phyloP scores from a whole-genome alignment of 768 basidiomycete species.

The Tulasnella sp. region DNA sequence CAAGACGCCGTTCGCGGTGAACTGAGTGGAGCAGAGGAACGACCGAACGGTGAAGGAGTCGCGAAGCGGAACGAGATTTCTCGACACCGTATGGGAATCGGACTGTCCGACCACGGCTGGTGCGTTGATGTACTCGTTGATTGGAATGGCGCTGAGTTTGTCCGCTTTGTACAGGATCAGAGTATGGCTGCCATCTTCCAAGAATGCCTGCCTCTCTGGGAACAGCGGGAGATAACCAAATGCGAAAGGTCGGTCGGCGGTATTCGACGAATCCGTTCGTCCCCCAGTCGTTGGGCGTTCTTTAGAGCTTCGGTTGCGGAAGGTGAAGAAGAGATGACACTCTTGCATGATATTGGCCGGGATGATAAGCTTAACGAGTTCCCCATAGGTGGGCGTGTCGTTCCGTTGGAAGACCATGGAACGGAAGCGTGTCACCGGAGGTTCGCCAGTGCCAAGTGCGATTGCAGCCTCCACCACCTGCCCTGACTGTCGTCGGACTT shows the following conservation, averaged over 20 bases:
- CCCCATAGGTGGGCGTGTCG: conserved; percentile 84
- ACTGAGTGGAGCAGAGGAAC: conserved; percentile 85
- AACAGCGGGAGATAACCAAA: conserved; percentile 89
- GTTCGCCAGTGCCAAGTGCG: conserved; percentile 79
- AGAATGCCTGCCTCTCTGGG: conserved; percentile 62
- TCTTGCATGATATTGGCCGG: conserved; percentile 57
- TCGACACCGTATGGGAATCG: conserved; percentile 55
- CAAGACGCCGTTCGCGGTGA: conserved; percentile 83
- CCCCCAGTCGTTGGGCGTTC: conserved; percentile 3
- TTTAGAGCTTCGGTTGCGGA: conserved; percentile 51
- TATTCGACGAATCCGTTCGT: conserved; percentile 29
- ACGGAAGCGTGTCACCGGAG: conserved; percentile 67
- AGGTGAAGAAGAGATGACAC: conserved; percentile 93
- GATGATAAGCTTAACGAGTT: conserved; percentile 81
- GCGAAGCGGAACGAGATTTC: conserved; percentile 57
- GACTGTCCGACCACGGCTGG: conserved; percentile 52
- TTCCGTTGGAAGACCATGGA: conserved; percentile 88
- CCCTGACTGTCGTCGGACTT: conserved; percentile 72
- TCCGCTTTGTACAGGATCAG: conserved; percentile 81
- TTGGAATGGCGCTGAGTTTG: conserved; percentile 53
- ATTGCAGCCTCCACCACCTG: conserved; percentile 60
- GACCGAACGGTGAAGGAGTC: conserved; percentile 78
- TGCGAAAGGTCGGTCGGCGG: conserved; percentile 71
- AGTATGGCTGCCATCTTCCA: conserved; percentile 84
- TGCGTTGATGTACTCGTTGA: conserved; percentile 60